Conservation (phyloP, 495 filamentous ascomycete genomes). For the Aspergillus campestris region DNA sequence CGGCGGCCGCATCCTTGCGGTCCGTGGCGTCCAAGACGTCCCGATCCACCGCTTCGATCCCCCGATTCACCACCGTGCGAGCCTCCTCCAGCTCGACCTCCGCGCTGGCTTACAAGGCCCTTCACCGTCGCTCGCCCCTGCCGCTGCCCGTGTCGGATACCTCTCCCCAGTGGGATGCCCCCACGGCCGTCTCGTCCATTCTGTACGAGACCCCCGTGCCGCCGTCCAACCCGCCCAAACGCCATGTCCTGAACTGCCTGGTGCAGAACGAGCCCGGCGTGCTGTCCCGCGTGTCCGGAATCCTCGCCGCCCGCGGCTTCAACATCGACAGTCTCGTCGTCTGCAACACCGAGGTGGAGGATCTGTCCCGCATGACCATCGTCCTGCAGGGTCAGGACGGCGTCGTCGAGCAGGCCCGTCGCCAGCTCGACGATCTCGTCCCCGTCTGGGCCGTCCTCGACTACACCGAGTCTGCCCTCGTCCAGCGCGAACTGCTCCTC, state of each 20-base stretch:
- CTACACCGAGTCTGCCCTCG: conserved; percentile 86
- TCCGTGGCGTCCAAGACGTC: conserved; percentile 25
- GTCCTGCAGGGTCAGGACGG: conserved; percentile 93
- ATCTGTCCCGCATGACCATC: conserved; percentile 96
- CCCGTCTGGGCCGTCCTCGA: conserved; percentile 98
- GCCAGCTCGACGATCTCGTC: conserved; percentile 92
- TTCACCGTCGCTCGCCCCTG: conserved; percentile 78
- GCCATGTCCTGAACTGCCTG: conserved; percentile 93
- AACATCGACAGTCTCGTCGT: conserved; percentile 98
- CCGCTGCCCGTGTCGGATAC: conserved; percentile 68
- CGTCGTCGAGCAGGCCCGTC: conserved; percentile 92
- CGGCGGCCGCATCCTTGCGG: conserved; percentile 29
- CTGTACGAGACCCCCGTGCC: conserved; percentile 95
- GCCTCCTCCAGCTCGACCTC: conserved; percentile 63
- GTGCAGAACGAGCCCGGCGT: conserved; percentile 99
- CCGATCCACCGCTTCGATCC: conserved; percentile 26
- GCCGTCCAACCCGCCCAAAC: conserved; percentile 75
- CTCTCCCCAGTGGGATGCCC: conserved; percentile 81
- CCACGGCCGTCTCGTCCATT: conserved; percentile 92
- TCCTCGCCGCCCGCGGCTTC: conserved; percentile 92
- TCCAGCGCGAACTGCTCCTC: conserved; percentile 91
- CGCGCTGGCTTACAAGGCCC: conserved; percentile 93
- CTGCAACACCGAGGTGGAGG: conserved; percentile 95
- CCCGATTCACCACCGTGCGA: conserved; percentile 28
- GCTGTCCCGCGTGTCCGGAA: conserved; percentile 90